A percentile compares a stretch with the other conserved stretches of the same genome.
These are phyloP conservation scores for Aspergillus uvarum DNA, from an alignment of 2,329 filamentous ascomycete genomes.

Conservation along the genomic window DNA sequence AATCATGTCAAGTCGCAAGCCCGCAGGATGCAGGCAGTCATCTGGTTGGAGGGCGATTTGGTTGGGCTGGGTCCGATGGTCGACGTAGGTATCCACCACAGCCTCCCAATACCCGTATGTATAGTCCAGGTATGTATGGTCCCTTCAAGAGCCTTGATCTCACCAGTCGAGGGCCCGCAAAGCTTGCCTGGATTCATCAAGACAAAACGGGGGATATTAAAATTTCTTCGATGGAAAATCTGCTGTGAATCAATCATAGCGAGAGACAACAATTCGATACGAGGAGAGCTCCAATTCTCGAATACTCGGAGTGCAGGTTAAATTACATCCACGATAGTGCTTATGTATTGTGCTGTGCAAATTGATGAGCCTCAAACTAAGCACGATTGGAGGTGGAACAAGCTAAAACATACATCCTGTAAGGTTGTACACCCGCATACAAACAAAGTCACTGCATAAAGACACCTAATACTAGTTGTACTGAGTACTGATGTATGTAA, in stretches of 20 bases:
- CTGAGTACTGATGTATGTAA: not conserved
- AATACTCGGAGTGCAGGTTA: no score
- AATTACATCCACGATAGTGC: no score
- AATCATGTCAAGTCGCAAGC: slow-evolving; percentile 23
- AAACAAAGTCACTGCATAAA: not conserved
- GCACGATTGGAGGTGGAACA: not conserved
- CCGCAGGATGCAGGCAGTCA: slow-evolving; percentile 22
- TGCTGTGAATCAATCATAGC: not conserved
- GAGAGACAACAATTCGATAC: no score
- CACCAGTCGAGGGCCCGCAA: not conserved
- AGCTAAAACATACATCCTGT: slow-evolving; percentile 7
- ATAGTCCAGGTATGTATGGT: slow-evolving; percentile 9
- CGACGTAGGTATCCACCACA: slow-evolving; percentile 1
- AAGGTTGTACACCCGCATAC: slow-evolving; percentile 8
- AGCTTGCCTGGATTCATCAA: not conserved
- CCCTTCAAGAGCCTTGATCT: not conserved
- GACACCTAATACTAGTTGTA: not conserved
- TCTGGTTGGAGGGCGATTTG: slow-evolving; percentile 14
- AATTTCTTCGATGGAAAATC: no score
- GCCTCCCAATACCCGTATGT: slow-evolving; percentile 3
- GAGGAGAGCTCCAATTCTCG: no score
- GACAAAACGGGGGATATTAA: no score
- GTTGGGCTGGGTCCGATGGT: slow-evolving; percentile 9
- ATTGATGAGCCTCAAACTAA: not conserved
- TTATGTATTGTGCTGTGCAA: no score